phyloP scores from a whole-genome alignment of 805 yeast species.

The Kodamaea neixiangensis region DNA sequence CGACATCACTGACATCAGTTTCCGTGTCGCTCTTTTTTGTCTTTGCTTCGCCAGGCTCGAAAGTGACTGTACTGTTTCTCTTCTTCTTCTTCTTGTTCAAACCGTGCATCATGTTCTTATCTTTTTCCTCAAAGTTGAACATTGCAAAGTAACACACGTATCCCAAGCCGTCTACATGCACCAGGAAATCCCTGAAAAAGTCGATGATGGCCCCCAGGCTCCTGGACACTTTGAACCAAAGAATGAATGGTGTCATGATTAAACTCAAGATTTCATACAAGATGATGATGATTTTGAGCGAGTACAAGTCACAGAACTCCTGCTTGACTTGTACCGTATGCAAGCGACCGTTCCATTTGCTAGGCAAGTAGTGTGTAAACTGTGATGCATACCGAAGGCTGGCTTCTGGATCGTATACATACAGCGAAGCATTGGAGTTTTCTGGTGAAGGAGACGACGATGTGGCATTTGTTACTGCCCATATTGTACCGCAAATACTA shows the following conservation, averaged over 20 bases:
- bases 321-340: slow-evolving; percentile 83
- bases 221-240: slow-evolving; percentile 80
- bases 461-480: slow-evolving; percentile 73
- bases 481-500: slow-evolving; percentile 82
- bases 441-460: slow-evolving; percentile 43
- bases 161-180: slow-evolving; percentile 93
- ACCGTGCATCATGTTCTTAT: slow-evolving; percentile 44
- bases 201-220: slow-evolving; percentile 78
- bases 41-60: background rate
- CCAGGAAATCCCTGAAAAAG: slow-evolving; percentile 85
- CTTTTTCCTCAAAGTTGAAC: slow-evolving; percentile 74
- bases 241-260: slow-evolving; percentile 82
- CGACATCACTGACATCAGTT: slow-evolving; percentile 18
- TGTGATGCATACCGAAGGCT: slow-evolving; percentile 77
- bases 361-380: slow-evolving; percentile 89
- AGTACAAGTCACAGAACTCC: slow-evolving; percentile 79
- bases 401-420: slow-evolving; percentile 90
- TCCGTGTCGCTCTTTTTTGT: slow-evolving; percentile 14
- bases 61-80: slow-evolving; percentile 13
- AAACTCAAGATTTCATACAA: slow-evolving; percentile 80
- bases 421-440: slow-evolving; percentile 26
- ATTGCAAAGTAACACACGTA: slow-evolving; percentile 93
- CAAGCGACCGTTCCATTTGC: slow-evolving; percentile 79
- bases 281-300: slow-evolving; percentile 68
- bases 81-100: slow-evolving; percentile 19